Evolutionary conservation across 1,284 basidiomycete species (phyloP).

Genomic region (Cutaneotrichosporon mucoides): DNA sequence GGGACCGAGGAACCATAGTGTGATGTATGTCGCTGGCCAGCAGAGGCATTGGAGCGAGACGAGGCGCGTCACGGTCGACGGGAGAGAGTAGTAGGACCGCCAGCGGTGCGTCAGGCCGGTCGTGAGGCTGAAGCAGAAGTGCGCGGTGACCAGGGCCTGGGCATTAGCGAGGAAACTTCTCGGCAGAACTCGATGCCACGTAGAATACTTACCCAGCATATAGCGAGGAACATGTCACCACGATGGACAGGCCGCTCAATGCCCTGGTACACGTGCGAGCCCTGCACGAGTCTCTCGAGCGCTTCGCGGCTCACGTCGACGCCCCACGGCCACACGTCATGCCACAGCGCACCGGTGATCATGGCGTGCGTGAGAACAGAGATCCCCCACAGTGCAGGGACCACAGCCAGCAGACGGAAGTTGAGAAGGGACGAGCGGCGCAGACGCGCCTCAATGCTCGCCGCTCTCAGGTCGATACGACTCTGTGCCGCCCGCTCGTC

Average conservation of each 20-base stretch:
- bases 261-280: constrained; percentile 22
- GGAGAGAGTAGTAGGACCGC: constrained; percentile 49
- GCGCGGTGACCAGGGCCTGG: constrained; percentile 47
- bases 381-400: constrained; percentile 41
- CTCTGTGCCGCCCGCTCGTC: constrained; percentile 9
- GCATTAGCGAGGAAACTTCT: neutral
- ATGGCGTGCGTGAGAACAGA: constrained; percentile 33
- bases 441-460: constrained; percentile 29
- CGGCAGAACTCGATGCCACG: neutral
- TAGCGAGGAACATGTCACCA: constrained; percentile 39
- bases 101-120: constrained; percentile 50
- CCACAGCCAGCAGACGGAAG: constrained; percentile 37
- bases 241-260: constrained; percentile 24
- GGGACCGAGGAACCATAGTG: constrained; percentile 44
- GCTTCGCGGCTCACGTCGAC: constrained; percentile 39
- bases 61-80: constrained; percentile 48
- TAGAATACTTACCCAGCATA: constrained; percentile 37
- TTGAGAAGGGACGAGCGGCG: constrained; percentile 30
- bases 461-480: constrained; percentile 10
- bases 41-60: constrained; percentile 51
- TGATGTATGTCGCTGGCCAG: constrained; percentile 50
- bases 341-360: constrained; percentile 30
- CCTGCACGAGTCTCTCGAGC: constrained; percentile 35
- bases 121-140: constrained; percentile 49
- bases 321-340: constrained; percentile 45